Conservation (phyloP, 2,329 filamentous ascomycete genomes). For the Penicillium sp. region DNA sequence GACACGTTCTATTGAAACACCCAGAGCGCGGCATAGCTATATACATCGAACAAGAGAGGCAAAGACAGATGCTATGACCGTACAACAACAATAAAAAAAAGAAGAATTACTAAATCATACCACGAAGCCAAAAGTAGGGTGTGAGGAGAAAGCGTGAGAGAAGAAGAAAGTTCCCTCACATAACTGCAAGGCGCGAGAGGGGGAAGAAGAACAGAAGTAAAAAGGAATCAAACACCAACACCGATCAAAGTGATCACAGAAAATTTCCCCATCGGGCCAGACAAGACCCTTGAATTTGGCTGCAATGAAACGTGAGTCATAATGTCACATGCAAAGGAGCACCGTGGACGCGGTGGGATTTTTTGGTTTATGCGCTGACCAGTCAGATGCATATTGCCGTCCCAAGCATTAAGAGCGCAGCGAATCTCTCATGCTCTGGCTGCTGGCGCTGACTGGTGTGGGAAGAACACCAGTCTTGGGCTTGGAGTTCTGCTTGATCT, state of each 20-base stretch:
- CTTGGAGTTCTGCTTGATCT: constrained; percentile 73
- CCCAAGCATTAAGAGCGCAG: constrained; percentile 60
- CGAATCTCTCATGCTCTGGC: constrained; percentile 84
- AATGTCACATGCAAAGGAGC: constrained; percentile 27
- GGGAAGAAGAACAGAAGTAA: constrained; percentile 4
- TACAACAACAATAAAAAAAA: constrained; percentile 7
- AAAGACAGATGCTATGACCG: constrained; percentile 20
- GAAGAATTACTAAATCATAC: constrained; percentile 26
- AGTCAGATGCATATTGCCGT: constrained; percentile 10
- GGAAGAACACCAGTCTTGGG: constrained; percentile 68
- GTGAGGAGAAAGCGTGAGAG: background rate
- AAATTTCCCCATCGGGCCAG: constrained; percentile 15
- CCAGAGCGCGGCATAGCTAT: constrained; percentile 23
- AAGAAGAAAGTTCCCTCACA: constrained; percentile 2
- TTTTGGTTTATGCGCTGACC: constrained; percentile 11
- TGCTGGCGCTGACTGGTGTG: constrained; percentile 80
- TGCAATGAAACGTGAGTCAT: constrained; percentile 33
- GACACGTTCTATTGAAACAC: constrained; percentile 21
- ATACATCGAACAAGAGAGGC: constrained; percentile 22
- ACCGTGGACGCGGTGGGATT: constrained; percentile 1
- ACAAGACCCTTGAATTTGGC: constrained; percentile 10
- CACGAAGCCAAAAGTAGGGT: constrained; percentile 10
- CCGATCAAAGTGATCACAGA: constrained; percentile 19
- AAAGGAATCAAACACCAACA: constrained; percentile 27
- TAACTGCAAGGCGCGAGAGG: background rate